A percentile compares a stretch with the other conserved stretches of the same genome.
These are phyloP conservation scores for Elongisporangium undulatum DNA, from an alignment of 352 stramenopile genomes.

Conservation along the genomic window DNA sequence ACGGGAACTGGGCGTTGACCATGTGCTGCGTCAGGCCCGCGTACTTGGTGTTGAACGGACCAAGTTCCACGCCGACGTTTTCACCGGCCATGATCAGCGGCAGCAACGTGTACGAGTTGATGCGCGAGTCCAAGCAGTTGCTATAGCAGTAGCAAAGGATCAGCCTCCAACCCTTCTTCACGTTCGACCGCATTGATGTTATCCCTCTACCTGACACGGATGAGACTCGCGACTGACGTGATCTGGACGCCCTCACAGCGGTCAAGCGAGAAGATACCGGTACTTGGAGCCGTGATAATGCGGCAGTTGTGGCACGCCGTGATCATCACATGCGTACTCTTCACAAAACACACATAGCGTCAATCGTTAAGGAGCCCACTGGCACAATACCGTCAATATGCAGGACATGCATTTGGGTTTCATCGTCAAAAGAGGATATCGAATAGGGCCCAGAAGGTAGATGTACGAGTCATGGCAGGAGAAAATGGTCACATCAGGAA, in stretches of 20 bases:
- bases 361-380: slow-evolving; percentile 42
- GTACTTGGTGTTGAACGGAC: slow-evolving; percentile 96
- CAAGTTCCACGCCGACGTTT: slow-evolving; percentile 93
- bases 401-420: slow-evolving; percentile 2
- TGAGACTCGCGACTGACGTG: slow-evolving; percentile 75
- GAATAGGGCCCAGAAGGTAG: slow-evolving; percentile 93
- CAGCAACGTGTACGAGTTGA: slow-evolving; percentile 91
- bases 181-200: background rate
- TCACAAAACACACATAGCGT: slow-evolving; percentile 11
- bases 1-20: slow-evolving; percentile 36
- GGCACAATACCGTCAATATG: background rate
- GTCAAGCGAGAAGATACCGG: slow-evolving; percentile 90
- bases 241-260: slow-evolving; percentile 94
- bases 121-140: slow-evolving; percentile 92
- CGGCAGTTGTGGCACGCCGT: slow-evolving; percentile 94
- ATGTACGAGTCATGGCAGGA: slow-evolving; percentile 93
- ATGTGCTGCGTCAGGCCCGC: slow-evolving; percentile 83
- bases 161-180: background rate
- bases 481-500: slow-evolving; percentile 79
- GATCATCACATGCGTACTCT: slow-evolving; percentile 86
- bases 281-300: slow-evolving; percentile 93
- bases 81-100: slow-evolving; percentile 93
- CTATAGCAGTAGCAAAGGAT: slow-evolving; percentile 22
- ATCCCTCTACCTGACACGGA: slow-evolving; percentile 76
- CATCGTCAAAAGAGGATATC: slow-evolving; percentile 60